Conservation (phyloP, 2,329 filamentous ascomycete species). For the Pyricularia grisea region DNA sequence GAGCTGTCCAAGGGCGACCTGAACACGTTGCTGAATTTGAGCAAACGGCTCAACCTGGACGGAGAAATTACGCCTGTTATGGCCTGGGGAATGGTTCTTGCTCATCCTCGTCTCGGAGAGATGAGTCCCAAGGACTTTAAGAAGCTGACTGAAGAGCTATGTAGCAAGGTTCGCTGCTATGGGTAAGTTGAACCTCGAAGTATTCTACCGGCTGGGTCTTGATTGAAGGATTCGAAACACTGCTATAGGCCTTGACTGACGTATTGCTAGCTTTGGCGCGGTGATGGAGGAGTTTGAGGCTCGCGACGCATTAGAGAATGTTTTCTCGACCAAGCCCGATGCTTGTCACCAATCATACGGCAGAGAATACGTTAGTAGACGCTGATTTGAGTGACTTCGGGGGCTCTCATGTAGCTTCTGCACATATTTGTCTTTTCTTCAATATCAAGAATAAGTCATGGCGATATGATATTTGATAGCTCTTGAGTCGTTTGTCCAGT, state of each 20-base stretch:
- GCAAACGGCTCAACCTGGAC: slow-evolving; percentile 70
- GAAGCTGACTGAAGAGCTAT: slow-evolving; percentile 62
- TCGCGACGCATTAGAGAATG: slow-evolving; percentile 64
- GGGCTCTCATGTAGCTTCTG: background rate
- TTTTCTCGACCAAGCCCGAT: slow-evolving; percentile 51
- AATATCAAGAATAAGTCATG: background rate
- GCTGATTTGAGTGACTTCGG: background rate
- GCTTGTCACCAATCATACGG: background rate
- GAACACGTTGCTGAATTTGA: slow-evolving; percentile 73
- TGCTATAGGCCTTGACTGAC: slow-evolving; percentile 4
- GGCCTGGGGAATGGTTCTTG: slow-evolving; percentile 78
- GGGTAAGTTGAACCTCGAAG: slow-evolving; percentile 50
- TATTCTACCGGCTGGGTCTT: background rate
- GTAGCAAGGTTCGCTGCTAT: slow-evolving; percentile 81
- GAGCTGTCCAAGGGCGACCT: slow-evolving; percentile 70
- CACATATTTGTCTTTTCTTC: background rate
- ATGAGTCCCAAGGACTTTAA: slow-evolving; percentile 61
- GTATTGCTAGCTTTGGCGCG: slow-evolving; percentile 44
- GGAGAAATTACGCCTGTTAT: slow-evolving; percentile 92
- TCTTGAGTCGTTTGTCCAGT: no score
- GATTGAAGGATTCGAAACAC: background rate
- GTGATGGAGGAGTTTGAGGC: slow-evolving; percentile 62
- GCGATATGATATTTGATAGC: no score
- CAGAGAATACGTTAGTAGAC: background rate
- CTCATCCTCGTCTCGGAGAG: slow-evolving; percentile 58